phyloP scores from a whole-genome alignment of 768 basidiomycete species.

The Coprinopsis strossmayeri region DNA sequence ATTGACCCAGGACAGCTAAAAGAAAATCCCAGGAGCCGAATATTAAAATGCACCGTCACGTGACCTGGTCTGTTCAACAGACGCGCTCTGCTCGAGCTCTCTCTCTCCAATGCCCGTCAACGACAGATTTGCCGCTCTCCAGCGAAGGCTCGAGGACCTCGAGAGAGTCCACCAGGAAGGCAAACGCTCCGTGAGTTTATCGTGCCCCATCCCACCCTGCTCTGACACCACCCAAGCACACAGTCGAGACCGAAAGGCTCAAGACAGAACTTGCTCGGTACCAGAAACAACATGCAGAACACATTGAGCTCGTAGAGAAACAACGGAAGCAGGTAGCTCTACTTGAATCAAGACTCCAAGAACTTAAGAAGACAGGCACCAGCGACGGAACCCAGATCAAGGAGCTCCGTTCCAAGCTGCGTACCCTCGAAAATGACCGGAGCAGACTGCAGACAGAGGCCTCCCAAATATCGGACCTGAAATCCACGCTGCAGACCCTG shows the following conservation, averaged over 20 bases:
- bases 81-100: no score
- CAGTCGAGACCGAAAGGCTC: constrained; percentile 49
- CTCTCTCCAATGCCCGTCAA: constrained; percentile 15
- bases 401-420: constrained; percentile 53
- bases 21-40: constrained; percentile 6
- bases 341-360: constrained; percentile 54
- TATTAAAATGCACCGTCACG: constrained; percentile 13
- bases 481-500: constrained; percentile 39
- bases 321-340: constrained; percentile 55
- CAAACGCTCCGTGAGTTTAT: constrained; percentile 42
- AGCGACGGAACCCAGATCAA: constrained; percentile 58
- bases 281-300: constrained; percentile 43
- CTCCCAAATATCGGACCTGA: constrained; percentile 43
- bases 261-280: constrained; percentile 48
- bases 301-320: constrained; percentile 49
- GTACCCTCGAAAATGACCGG: constrained; percentile 51
- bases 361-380: constrained; percentile 43
- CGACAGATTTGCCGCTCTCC: constrained; percentile 50
- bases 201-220: background rate
- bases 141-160: constrained; percentile 59
- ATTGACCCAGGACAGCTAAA: constrained; percentile 7
- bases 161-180: constrained; percentile 57
- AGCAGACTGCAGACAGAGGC: constrained; percentile 45
- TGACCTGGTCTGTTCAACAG: constrained; percentile 21
- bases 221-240: constrained; percentile 36